These are phyloP conservation scores for Leccinum aurantiacum DNA, from an alignment of 768 basidiomycete species.

Conservation along the genomic window DNA sequence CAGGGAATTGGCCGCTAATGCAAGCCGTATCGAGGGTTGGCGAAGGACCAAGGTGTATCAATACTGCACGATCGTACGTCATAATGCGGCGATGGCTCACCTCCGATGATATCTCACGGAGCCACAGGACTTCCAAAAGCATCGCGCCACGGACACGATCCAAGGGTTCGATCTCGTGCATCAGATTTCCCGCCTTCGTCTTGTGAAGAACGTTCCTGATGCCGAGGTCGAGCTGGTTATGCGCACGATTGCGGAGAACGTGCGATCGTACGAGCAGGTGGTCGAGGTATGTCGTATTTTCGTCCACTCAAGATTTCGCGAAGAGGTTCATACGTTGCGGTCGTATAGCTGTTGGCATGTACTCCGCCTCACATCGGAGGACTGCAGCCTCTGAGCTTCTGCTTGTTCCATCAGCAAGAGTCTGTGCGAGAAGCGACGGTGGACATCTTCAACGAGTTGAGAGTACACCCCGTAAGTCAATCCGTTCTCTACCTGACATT, in stretches of 20 bases:
- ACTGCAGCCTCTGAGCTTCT: constrained; percentile 81
- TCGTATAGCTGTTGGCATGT: constrained; percentile 70
- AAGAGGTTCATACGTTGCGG: not conserved
- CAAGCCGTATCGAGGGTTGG: constrained; percentile 93
- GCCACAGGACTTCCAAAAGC: constrained; percentile 65
- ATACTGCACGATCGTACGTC: constrained; percentile 63
- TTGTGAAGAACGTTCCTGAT: constrained; percentile 69
- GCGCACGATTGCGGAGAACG: constrained; percentile 65
- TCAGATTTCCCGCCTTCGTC: constrained; percentile 80
- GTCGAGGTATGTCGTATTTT: constrained; percentile 61
- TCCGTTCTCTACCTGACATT: not conserved
- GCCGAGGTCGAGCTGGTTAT: constrained; percentile 75
- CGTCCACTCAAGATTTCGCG: too few species aligned
- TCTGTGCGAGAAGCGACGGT: constrained; percentile 75
- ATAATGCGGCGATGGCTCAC: not conserved
- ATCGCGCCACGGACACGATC: constrained; percentile 56
- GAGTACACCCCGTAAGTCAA: constrained; percentile 66
- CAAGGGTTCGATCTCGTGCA: constrained; percentile 83
- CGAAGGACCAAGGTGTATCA: constrained; percentile 78
- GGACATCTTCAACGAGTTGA: constrained; percentile 79
- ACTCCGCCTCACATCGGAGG: constrained; percentile 79
- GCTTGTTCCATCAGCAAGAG: constrained; percentile 86
- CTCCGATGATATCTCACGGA: constrained; percentile 9
- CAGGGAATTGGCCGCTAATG: constrained; percentile 74
- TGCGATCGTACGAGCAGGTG: constrained; percentile 84